phyloP scores from a whole-genome alignment of 1,139 yeast species.

The Diutina siamensis region DNA sequence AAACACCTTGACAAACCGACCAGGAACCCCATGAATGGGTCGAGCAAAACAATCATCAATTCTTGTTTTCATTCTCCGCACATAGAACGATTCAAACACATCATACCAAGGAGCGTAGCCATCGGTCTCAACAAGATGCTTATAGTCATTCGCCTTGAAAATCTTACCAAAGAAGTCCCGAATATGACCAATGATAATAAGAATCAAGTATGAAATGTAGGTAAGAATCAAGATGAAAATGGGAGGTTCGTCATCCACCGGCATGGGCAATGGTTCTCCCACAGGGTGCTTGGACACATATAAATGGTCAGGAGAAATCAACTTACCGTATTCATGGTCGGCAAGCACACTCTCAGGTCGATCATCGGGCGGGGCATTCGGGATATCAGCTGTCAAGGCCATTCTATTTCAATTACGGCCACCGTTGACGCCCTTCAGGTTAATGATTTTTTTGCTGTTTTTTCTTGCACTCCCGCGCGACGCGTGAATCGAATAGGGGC shows the following conservation, averaged over 20 bases:
- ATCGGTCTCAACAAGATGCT: constrained; percentile 60
- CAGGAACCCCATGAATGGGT: constrained; percentile 96
- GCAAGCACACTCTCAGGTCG: constrained; percentile 41
- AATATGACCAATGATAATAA: constrained; percentile 81
- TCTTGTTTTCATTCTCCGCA: constrained; percentile 81
- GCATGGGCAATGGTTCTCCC: constrained; percentile 44
- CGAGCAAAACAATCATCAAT: constrained; percentile 92
- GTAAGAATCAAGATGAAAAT: constrained; percentile 70
- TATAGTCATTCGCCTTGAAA: constrained; percentile 54
- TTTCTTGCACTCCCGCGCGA: not conserved
- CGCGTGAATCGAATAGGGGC: not conserved
- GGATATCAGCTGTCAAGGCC: constrained; percentile 20
- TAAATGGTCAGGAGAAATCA: constrained; percentile 46
- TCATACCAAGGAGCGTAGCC: constrained; percentile 97
- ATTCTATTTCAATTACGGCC: not conserved
- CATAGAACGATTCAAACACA: constrained; percentile 86
- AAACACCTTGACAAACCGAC: constrained; percentile 73
- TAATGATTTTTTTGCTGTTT: not conserved
- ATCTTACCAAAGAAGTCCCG: constrained; percentile 78
- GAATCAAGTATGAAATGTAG: constrained; percentile 68
- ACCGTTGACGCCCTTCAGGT: not conserved
- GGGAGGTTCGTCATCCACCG: constrained; percentile 77
- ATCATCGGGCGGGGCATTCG: constrained; percentile 37
- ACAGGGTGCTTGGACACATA: constrained; percentile 42
- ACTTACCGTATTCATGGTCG: constrained; percentile 53